Percentiles rank a stretch among this genome's conserved stretches.
Evolutionary conservation across 139 green algal species (phyloP).

Genomic region (Yamagishiella unicocca): DNA sequence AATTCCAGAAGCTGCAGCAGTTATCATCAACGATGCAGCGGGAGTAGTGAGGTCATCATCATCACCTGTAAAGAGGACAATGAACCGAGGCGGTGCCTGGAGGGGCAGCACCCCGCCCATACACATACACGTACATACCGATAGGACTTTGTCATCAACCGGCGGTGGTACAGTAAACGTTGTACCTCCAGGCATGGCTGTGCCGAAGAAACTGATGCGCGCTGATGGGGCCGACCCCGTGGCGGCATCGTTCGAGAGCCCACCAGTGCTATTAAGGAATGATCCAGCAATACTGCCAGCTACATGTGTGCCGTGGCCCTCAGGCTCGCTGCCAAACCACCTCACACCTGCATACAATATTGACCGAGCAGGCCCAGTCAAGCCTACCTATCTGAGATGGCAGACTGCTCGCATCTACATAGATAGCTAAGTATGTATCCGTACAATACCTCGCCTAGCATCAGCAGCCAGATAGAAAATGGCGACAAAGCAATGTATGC

Average conservation of each 20-base stretch:
- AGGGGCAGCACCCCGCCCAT: no score
- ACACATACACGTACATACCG: background rate
- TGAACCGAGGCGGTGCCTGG: no score
- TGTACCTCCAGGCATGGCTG: background rate
- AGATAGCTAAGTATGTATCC: background rate
- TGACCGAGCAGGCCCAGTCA: background rate
- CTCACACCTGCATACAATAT: background rate
- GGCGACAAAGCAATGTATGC: background rate
- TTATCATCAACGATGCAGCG: no score
- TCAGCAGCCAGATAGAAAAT: background rate
- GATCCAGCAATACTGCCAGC: slow-evolving; percentile 73
- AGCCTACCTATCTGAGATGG: background rate
- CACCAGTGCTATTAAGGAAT: background rate
- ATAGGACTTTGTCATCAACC: slow-evolving; percentile 15
- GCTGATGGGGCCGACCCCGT: slow-evolving; percentile 83
- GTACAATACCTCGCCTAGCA: background rate
- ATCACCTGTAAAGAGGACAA: no score
- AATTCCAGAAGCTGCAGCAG: background rate
- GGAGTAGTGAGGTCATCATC: no score
- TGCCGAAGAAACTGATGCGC: slow-evolving; percentile 85
- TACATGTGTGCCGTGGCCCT: slow-evolving; percentile 92
- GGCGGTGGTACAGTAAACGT: slow-evolving; percentile 34
- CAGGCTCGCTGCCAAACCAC: background rate
- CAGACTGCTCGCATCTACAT: background rate
- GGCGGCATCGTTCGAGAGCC: background rate